Conservation (phyloP, 257 asterid species). For the Solanum virginianum region DNA sequence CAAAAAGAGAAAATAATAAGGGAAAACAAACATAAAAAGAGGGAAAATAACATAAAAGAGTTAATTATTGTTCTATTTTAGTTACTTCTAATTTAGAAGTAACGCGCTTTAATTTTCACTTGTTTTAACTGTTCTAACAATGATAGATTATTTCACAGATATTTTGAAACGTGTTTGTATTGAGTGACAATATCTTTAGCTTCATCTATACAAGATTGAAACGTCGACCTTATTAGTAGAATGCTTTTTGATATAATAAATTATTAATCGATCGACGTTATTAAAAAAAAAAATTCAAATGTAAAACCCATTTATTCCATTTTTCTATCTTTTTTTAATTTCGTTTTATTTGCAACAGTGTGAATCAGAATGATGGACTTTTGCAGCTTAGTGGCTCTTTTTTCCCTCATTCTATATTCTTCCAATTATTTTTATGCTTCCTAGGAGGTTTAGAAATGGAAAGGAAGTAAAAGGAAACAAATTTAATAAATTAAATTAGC, state of each 20-base stretch:
- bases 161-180: neutral
- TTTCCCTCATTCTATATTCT: neutral
- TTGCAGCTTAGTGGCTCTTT: neutral
- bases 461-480: neutral
- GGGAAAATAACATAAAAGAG: neutral
- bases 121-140: neutral
- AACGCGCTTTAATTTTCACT: neutral
- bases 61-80: neutral
- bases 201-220: neutral
- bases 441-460: neutral
- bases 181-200: neutral
- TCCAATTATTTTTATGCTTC: neutral
- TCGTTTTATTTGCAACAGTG: neutral
- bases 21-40: conserved; percentile 4
- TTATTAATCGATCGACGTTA: too few species aligned
- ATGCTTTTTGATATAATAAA: neutral
- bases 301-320: neutral
- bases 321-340: neutral
- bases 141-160: neutral
- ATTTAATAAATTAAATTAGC: neutral
- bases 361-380: neutral
- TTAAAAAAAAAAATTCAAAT: neutral
- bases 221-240: neutral
- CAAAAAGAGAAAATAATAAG: neutral
- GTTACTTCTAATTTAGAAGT: neutral